These are phyloP conservation scores for Heliocybe sulcata DNA, from an alignment of 1,284 basidiomycete genomes.

Conservation along the genomic window DNA sequence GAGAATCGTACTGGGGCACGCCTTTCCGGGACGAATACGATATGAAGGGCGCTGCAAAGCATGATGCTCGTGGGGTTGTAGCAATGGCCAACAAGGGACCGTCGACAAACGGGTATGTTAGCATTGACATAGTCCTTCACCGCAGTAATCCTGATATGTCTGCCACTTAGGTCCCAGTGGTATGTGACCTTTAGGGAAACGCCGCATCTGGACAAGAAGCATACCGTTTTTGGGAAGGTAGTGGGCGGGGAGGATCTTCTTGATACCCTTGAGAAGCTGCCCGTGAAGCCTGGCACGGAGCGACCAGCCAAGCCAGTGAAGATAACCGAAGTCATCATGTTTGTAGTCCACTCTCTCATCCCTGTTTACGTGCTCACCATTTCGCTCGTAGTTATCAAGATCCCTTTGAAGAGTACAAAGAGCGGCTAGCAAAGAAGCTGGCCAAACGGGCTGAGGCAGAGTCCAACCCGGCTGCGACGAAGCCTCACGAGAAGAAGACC, in stretches of 20 bases:
- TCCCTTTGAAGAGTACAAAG: conserved; percentile 82
- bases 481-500: conserved; percentile 31
- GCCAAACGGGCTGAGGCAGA: conserved; percentile 57
- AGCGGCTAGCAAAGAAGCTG: conserved; percentile 66
- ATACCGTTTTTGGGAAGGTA: conserved; percentile 95
- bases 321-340: conserved; percentile 77
- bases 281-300: conserved; percentile 80
- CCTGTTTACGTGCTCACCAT: not conserved
- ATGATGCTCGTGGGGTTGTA: conserved; percentile 73
- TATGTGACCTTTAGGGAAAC: conserved; percentile 83
- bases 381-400: conserved; percentile 60
- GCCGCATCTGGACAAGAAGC: conserved; percentile 78
- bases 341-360: conserved; percentile 17
- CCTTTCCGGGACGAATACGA: conserved; percentile 93
- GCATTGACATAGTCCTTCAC: not conserved
- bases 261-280: conserved; percentile 75
- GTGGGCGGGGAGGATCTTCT: conserved; percentile 93
- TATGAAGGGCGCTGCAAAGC: conserved; percentile 78
- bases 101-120: conserved; percentile 68
- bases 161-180: conserved; percentile 68
- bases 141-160: not conserved
- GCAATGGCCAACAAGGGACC: conserved; percentile 93
- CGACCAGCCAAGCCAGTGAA: conserved; percentile 78
- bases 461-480: conserved; percentile 22
- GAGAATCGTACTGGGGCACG: conserved; percentile 91